Base-by-base conservation (phyloP, 140 eudicot species). In the Anethum foeniculum region DNA sequence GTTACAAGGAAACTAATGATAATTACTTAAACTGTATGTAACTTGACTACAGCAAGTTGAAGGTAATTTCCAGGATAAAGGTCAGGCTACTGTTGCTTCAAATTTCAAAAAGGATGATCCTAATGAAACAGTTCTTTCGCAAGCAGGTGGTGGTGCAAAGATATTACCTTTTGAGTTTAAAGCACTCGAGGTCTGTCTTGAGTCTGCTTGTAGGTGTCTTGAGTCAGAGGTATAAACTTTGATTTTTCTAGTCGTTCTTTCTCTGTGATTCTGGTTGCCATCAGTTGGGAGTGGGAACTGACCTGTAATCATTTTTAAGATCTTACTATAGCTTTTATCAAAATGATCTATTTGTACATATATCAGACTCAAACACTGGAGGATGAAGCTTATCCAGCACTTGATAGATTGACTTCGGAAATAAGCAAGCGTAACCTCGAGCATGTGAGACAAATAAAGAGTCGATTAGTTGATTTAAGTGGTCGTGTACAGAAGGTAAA, bases 401-500 rank as follows among this genome's bases (percentile, higher is more conserved):
- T 79, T 47, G 86, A 83, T 71, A 77, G 79, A 34, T 79, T 83
- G 71, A 83, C 77, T 14, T 73, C 80, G 3, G 43, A 79, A 56
- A 73, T 74, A 49, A 83, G 86, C 80, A 83, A 83, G 7, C 83
- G 75, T 28, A 83, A 79, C 47, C 83, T 83, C 19, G 86, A 83
- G 77, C 86, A 80, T 44, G 86, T 79, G 30, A 72, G 83, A 73
- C 86, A 83, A 43, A 79, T 83, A 54, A 83, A 83, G 77, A 83
- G 86, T 25, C 83, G 86, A 23, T 71, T 83, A 47, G 83, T 83
- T 74, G 83, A 76, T 43, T 41, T 79, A 77, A 72, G 83, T 25
- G 86, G 86, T 58, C 83, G 86, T 74, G 86, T 83, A 5, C 86
- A 83, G 51, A 83, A 79, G 86, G 86, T 79, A 73, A 51, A 52